Base-by-base conservation (phyloP, 495 filamentous ascomycete species). In the Cetradonia linearis region DNA sequence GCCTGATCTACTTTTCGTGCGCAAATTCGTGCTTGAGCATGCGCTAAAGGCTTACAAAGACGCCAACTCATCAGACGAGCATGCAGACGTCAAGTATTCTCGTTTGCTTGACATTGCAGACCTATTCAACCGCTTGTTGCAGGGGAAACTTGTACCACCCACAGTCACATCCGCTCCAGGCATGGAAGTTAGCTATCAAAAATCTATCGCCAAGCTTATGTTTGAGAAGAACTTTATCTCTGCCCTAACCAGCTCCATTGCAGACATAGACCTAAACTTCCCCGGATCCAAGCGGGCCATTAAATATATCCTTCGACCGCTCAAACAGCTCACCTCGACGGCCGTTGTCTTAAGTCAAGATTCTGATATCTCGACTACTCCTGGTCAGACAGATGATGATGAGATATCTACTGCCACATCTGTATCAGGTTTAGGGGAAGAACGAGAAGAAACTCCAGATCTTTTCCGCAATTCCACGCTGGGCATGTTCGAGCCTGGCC, bases 161-260 rank as follows among this genome's bases (percentile, higher is more conserved):
- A 67, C 48, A 28, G 63, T 60, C 36, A 66, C 59, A 33, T 71
- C 75, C 34, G 76, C 78, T 13, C 74, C 74, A 11, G 59, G 58
- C 37, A 55, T 75, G 38, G 72, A 69, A 5, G 56, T 69, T 23
- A 63, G 74, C 11, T 80, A 84, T 5, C 82, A 87, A 42, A 82
- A 84, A 66, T 87, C 92, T 63, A 80, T 99, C 61, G 87, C 86
- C 20, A 90, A 87, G 66, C 82, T 96, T 42, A 99, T 99, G 93
- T 96, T 95, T 64, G 94, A 97, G 72, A 97, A 96, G 69, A 88
- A 92, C 57, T 97, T 93, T 70, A 89, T 97, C 56, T 76, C 84
- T 28, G 83, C 89, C 6, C 73, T 99, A 44, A 96, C 92, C 5
- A 78, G 82, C n/a, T 95, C 94, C 10, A 87, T 97, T 65, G 90